phyloP scores from a whole-genome alignment of 768 basidiomycete genomes.

The Lactarius quietus region DNA sequence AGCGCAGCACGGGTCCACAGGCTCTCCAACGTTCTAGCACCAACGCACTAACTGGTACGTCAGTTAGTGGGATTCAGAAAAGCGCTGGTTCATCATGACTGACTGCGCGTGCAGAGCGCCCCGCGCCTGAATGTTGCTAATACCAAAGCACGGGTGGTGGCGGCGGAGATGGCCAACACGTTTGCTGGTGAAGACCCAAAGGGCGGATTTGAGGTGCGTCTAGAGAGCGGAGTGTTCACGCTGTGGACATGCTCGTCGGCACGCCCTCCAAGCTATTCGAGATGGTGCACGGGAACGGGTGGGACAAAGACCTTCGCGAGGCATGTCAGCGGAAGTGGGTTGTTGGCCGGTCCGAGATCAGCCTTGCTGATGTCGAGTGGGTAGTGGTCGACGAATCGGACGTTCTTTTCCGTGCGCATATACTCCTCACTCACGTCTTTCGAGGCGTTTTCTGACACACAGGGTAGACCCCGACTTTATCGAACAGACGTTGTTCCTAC shows the following conservation, averaged over 20 bases:
- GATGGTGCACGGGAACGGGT: constrained; percentile 51
- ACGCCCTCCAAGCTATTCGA: constrained; percentile 64
- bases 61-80: constrained; percentile 78
- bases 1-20: constrained; percentile 46
- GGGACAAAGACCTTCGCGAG: constrained; percentile 42
- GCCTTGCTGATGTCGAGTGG: constrained; percentile 76
- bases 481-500: constrained; percentile 62
- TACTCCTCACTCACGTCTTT: constrained; percentile 5
- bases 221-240: constrained; percentile 26
- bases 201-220: constrained; percentile 28
- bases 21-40: constrained; percentile 79
- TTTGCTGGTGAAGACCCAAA: constrained; percentile 28
- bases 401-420: constrained; percentile 68
- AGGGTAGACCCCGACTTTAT: constrained; percentile 75
- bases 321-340: constrained; percentile 37
- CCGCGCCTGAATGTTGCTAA: constrained; percentile 51
- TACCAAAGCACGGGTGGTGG: constrained; percentile 32
- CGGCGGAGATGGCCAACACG: constrained; percentile 47
- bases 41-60: constrained; percentile 85
- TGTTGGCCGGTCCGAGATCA: constrained; percentile 52
- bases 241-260: constrained; percentile 58
- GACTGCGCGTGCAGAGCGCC: constrained; percentile 70
- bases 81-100: constrained; percentile 64
- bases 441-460: constrained; percentile 1
- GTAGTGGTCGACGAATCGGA: constrained; percentile 91